Conservation (phyloP, 75 land plant species). For the Gnetum montanum region DNA sequence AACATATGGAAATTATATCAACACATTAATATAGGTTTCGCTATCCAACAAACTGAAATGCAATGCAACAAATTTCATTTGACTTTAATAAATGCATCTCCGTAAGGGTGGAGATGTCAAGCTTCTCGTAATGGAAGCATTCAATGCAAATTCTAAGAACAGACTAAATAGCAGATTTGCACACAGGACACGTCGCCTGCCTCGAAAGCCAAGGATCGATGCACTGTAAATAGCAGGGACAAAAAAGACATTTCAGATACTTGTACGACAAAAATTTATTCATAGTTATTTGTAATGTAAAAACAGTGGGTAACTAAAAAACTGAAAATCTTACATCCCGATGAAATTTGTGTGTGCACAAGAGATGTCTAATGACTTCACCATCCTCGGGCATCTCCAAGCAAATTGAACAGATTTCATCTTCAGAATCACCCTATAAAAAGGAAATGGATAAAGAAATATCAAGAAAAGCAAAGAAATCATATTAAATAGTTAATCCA, state of each 20-base stretch:
- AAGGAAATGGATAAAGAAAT: neutral
- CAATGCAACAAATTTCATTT: too few species aligned
- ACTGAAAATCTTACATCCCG: conserved; percentile 32
- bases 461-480: neutral
- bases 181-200: conserved; percentile 46
- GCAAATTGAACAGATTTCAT: conserved; percentile 72
- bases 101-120: neutral
- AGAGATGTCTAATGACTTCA: conserved; percentile 69
- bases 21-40: too few species aligned
- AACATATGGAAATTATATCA: too few species aligned
- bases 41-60: too few species aligned
- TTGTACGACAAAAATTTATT: neutral
- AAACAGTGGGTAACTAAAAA: too few species aligned
- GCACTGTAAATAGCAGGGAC: conserved; percentile 29
- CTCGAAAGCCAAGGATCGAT: conserved; percentile 65
- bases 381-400: conserved; percentile 62
- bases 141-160: too few species aligned
- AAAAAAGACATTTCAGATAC: neutral
- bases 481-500: neutral
- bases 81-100: too few species aligned
- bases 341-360: conserved; percentile 86
- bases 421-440: conserved; percentile 28
- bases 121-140: neutral
- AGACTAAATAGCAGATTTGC: conserved; percentile 42
- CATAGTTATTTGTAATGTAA: too few species aligned